A percentile compares a stretch with the other conserved stretches of the same genome.
Evolutionary conservation across 805 yeast genomes (phyloP).

Genomic region (Maudiozyma bulderi): DNA sequence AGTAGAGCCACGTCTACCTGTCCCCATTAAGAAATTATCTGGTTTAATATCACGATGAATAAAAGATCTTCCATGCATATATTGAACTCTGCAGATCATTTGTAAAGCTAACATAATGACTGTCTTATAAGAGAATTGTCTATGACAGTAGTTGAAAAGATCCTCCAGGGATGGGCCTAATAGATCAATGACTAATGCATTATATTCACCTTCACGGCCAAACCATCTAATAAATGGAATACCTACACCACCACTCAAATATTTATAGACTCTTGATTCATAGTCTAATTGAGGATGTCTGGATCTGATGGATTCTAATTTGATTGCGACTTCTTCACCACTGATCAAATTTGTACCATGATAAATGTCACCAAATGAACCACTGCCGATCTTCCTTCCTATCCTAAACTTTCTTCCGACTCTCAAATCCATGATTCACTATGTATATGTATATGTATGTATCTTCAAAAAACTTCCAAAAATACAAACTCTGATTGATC

Average conservation of each 20-base stretch:
- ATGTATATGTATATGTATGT: neutral
- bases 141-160: conserved; percentile 87
- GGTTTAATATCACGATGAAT: conserved; percentile 82
- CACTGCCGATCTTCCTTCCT: conserved; percentile 93
- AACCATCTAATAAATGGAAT: conserved; percentile 95
- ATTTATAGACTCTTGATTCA: conserved; percentile 92
- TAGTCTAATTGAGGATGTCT: conserved; percentile 95
- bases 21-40: conserved; percentile 77
- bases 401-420: conserved; percentile 91
- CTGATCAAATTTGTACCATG: conserved; percentile 86
- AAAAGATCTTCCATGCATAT: conserved; percentile 89
- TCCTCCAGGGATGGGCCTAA: conserved; percentile 94
- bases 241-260: conserved; percentile 92
- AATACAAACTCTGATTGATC: too few species aligned
- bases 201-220: conserved; percentile 92
- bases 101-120: conserved; percentile 90
- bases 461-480: too few species aligned
- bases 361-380: conserved; percentile 96
- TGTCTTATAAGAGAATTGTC: conserved; percentile 88
- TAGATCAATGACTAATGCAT: conserved; percentile 93
- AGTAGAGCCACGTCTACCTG: conserved; percentile 89
- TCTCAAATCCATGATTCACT: conserved; percentile 50
- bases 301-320: conserved; percentile 79
- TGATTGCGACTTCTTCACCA: conserved; percentile 97
- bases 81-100: conserved; percentile 86